Percentiles rank a stretch among this genome's conserved stretches.
Conservation (phyloP, 2,329 filamentous ascomycete genomes). For the Hypoxylon sp. region DNA sequence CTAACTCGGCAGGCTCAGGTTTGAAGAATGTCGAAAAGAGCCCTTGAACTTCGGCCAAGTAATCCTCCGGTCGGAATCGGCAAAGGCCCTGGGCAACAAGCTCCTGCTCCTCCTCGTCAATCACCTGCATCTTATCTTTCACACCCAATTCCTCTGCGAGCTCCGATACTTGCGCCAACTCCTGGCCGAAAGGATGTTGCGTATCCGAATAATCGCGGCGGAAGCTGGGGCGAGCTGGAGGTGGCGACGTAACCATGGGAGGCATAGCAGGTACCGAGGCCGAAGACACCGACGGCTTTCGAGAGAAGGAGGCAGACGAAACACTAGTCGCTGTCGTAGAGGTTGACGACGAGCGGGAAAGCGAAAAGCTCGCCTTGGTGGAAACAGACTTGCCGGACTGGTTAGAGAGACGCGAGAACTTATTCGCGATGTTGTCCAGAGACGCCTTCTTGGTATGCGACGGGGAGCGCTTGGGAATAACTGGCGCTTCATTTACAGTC, state of each 20-base stretch:
- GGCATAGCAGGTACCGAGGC: constrained; percentile 54
- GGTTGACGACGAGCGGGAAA: constrained; percentile 71
- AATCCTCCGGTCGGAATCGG: constrained; percentile 85
- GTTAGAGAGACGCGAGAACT: constrained; percentile 67
- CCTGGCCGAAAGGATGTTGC: constrained; percentile 82
- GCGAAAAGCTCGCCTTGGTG: constrained; percentile 69
- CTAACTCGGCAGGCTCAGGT: constrained; percentile 52
- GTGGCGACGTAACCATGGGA: constrained; percentile 53
- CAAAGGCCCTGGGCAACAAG: constrained; percentile 78
- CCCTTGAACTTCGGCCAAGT: constrained; percentile 82
- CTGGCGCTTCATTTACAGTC: constrained; percentile 69
- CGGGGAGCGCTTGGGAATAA: constrained; percentile 82
- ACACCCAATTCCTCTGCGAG: constrained; percentile 89
- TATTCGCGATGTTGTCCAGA: constrained; percentile 80
- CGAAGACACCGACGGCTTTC: constrained; percentile 52
- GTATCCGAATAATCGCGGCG: constrained; percentile 48
- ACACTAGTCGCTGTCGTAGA: constrained; percentile 67
- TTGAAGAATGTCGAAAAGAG: constrained; percentile 75
- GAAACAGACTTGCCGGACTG: constrained; percentile 68
- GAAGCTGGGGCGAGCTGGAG: constrained; percentile 48
- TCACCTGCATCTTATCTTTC: constrained; percentile 69
- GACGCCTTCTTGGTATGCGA: constrained; percentile 90
- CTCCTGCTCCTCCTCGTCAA: constrained; percentile 81
- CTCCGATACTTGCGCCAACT: constrained; percentile 93
- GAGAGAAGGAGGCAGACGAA: constrained; percentile 56